Evolutionary conservation across 345 rosid species (phyloP).

Genomic region (Angophora floribunda): DNA sequence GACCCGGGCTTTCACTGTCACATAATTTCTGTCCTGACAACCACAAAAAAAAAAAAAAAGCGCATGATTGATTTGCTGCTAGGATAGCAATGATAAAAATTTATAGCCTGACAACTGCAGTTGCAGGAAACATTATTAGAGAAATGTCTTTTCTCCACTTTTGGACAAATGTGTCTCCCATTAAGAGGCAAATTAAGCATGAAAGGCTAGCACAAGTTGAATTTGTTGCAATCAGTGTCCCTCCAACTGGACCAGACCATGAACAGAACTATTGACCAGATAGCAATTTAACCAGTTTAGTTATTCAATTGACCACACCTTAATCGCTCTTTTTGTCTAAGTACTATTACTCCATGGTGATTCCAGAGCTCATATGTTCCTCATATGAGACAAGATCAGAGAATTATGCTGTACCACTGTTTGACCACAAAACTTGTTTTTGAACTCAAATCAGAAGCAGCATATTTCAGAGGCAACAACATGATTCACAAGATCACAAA

Average conservation of each 20-base stretch:
- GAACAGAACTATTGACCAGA: background rate
- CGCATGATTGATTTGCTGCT: background rate
- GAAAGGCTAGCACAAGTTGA: background rate
- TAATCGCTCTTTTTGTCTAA: background rate
- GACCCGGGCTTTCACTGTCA: constrained; percentile 54
- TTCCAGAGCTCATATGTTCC: background rate
- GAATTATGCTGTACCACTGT: background rate
- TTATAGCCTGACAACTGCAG: background rate
- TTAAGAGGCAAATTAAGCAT: background rate
- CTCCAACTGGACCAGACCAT: background rate
- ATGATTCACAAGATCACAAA: background rate
- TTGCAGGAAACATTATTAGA: background rate
- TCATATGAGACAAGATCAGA: background rate
- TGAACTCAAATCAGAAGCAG: background rate
- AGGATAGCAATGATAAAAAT: background rate
- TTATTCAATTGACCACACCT: background rate
- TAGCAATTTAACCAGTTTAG: background rate
- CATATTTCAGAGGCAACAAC: background rate
- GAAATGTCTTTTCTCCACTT: background rate
- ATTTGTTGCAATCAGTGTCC: background rate
- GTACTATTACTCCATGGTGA: background rate
- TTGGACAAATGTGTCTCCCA: background rate
- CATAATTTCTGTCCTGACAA: constrained; percentile 80
- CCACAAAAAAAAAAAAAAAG: background rate
- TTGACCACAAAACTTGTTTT: background rate